Conservation (phyloP, 169 alveolate species). For the Plasmodium ovale region DNA sequence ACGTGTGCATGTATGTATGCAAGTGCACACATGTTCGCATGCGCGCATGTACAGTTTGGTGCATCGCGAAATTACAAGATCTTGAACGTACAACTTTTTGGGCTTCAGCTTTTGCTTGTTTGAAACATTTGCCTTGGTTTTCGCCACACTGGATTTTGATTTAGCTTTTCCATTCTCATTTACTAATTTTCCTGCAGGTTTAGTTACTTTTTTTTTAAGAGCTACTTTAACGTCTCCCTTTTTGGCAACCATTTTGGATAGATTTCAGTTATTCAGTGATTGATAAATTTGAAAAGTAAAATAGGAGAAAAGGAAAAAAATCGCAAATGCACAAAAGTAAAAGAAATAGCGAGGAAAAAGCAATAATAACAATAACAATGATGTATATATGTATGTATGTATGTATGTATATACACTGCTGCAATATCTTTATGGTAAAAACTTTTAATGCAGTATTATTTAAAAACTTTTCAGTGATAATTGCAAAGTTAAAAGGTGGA, state of each 20-base stretch:
- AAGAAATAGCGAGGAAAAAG: neutral
- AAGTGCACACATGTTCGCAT: neutral
- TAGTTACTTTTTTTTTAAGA: slow-evolving; percentile 16
- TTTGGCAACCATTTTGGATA: slow-evolving; percentile 66
- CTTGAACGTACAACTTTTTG: slow-evolving; percentile 30
- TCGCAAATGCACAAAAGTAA: too few relatives aligned
- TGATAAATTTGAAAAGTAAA: neutral
- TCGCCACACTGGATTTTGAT: slow-evolving; percentile 6
- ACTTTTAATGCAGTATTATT: slow-evolving; percentile 6
- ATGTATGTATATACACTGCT: neutral
- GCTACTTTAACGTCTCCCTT: slow-evolving; percentile 12
- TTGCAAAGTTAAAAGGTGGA: slow-evolving; percentile 6
- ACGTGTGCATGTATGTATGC: neutral
- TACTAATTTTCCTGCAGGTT: slow-evolving; percentile 22
- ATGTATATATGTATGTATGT: neutral
- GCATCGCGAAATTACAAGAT: neutral
- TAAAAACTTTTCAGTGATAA: slow-evolving; percentile 5
- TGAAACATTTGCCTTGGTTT: slow-evolving; percentile 4
- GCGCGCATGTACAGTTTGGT: neutral
- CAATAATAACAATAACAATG: neutral
- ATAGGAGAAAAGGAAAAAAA: neutral
- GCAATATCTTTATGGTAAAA: neutral
- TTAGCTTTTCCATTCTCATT: slow-evolving; percentile 1
- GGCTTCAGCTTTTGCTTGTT: slow-evolving; percentile 19
- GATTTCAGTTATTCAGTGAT: neutral